Evolutionary conservation across 352 stramenopile genomes (phyloP), one percentile per base, ranked within the genome.

Genomic region (Phytophthora chlamydospora): DNA sequence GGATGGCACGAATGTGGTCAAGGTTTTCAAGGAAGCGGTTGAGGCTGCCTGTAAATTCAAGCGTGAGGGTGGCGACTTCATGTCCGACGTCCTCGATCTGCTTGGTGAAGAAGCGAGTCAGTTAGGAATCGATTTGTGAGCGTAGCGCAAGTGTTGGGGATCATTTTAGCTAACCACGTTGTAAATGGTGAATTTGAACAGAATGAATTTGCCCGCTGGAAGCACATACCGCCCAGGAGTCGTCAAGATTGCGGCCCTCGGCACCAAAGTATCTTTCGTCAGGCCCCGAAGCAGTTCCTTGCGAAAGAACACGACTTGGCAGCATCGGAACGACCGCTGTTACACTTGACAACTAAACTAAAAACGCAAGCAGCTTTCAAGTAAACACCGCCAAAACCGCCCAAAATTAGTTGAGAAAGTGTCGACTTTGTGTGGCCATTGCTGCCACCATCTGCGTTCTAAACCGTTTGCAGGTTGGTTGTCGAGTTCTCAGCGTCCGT

Each of bases 1-100:
- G 2, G 95, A 98, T 71, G 96, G 95, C 21, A 98, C 94, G 7
- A 99, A 99, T 68, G 93, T 98, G 34, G 95, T 98, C 41, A 97
- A 97, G 55, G 88, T 98, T 6, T 98, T 98, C 75, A 84, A 93
- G 19, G 83, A 96, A 33, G 86, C 91, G 2, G 85, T 98, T 47
- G 71, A 87, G 60, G 85, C 80, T 10, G 95, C 83, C 2, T 71
- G 91, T 39, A 88, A 95, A 50, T 95, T 96, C 62, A 97, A 97
- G 60, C 78, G 83, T 19, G 93, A 95, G 27, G 90, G 91, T 17
- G 88, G 89, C 14, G 91, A 98, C 73, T 98, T 98, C 69, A 90
- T 98, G 80, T 87, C 86, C 35, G 90, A 98, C 47, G 93, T 96
- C 10, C 76, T 98, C 16, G 86, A 95, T 48, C 74, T 98, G 14